phyloP scores from a whole-genome alignment of 2,329 filamentous ascomycete species.

The Endoconidiophora polonica region DNA sequence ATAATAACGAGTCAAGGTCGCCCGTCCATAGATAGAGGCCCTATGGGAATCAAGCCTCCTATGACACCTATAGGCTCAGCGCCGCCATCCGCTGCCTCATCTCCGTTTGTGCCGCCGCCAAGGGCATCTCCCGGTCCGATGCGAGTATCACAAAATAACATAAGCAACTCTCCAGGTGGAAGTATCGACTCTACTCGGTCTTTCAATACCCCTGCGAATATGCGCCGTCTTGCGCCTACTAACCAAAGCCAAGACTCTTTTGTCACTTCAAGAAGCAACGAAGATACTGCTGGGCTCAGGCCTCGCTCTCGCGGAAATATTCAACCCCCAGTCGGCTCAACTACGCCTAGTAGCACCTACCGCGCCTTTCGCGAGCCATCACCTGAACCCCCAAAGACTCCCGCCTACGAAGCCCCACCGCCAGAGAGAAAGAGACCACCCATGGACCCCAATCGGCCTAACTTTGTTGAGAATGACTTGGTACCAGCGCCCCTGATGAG shows the following conservation, averaged over 20 bases:
- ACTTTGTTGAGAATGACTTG: slow-evolving; percentile 33
- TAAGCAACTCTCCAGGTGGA: slow-evolving; percentile 29
- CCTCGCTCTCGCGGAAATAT: slow-evolving; percentile 36
- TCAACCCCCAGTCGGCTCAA: slow-evolving; percentile 8
- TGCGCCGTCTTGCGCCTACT: slow-evolving; percentile 30
- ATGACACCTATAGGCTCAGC: slow-evolving; percentile 12
- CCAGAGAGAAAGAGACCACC: slow-evolving; percentile 50
- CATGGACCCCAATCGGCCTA: slow-evolving; percentile 42
- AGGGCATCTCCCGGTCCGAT: slow-evolving; percentile 23
- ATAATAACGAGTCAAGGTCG: slow-evolving; percentile 8
- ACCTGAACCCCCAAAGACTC: slow-evolving; percentile 14
- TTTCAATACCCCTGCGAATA: slow-evolving; percentile 23
- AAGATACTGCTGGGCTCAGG: slow-evolving; percentile 33
- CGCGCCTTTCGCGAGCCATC: slow-evolving; percentile 10
- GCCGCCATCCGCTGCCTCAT: slow-evolving; percentile 12
- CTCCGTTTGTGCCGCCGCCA: slow-evolving; percentile 21
- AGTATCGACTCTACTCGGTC: slow-evolving; percentile 34
- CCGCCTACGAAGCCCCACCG: slow-evolving; percentile 26
- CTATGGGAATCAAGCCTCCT: slow-evolving; percentile 8
- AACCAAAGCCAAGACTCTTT: slow-evolving; percentile 43
- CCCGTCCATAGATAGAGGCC: slow-evolving; percentile 10
- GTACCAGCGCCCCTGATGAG: slow-evolving; percentile 43
- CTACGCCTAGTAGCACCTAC: slow-evolving; percentile 3
- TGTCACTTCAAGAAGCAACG: slow-evolving; percentile 27
- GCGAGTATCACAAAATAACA: slow-evolving; percentile 10